Evolutionary conservation across 148 eudicot species (phyloP).

Genomic region (Rhododendron kiyosumense): DNA sequence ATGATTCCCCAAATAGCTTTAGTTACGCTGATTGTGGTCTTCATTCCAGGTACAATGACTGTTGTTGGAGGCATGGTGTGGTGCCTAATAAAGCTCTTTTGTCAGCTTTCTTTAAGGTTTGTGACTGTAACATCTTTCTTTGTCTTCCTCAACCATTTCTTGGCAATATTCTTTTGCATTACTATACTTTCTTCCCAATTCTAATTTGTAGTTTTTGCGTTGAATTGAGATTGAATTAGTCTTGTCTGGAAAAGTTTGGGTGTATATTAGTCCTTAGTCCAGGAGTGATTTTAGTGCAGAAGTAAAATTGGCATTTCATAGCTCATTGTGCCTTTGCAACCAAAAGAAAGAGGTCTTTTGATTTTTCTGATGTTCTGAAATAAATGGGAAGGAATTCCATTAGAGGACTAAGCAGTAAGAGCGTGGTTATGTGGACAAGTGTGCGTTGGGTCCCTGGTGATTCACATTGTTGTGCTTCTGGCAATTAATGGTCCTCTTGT

Average conservation of each 20-base stretch:
- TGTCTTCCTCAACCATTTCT: not conserved
- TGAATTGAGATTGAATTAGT: not conserved
- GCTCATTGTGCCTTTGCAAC: not conserved
- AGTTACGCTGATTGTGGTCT: not conserved
- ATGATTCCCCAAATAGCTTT: not conserved
- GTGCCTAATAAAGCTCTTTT: constrained; percentile 35
- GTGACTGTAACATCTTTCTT: not conserved
- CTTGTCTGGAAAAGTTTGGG: not conserved
- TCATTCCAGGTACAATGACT: constrained; percentile 40
- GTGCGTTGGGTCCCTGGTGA: not conserved
- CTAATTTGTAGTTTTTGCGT: not conserved
- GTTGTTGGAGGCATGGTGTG: constrained; percentile 29
- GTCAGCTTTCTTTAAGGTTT: constrained; percentile 42
- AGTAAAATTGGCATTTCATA: not conserved
- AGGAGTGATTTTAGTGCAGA: not conserved
- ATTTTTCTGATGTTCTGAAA: not conserved
- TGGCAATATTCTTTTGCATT: not conserved
- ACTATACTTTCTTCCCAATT: not conserved
- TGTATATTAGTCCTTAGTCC: not conserved
- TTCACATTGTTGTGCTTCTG: not conserved
- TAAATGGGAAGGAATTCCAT: not conserved
- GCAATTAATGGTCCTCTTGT: not conserved
- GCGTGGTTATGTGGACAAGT: not conserved
- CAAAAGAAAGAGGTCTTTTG: not conserved
- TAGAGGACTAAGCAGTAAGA: not conserved